These are phyloP conservation scores for Fragaria vesca DNA, from an alignment of 306 rosid species.

Conservation along the genomic window DNA sequence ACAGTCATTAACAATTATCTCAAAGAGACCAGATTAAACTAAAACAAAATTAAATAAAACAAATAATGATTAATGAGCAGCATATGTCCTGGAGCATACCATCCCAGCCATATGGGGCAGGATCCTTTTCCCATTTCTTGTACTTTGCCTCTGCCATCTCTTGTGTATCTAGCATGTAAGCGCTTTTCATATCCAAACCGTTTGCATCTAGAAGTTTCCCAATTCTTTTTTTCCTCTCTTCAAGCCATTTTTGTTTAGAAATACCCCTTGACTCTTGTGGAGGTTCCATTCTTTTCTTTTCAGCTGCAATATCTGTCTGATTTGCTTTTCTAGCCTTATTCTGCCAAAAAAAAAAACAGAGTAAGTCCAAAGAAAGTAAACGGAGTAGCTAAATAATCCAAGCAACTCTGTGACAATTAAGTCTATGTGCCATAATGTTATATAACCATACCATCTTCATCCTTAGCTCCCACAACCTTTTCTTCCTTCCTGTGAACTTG, in stretches of 20 bases:
- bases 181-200: constrained; percentile 80
- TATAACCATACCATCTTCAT: constrained; percentile 69
- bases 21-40: not conserved
- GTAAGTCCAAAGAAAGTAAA: not conserved
- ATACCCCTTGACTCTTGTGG: constrained; percentile 87
- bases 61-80: not conserved
- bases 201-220: constrained; percentile 96
- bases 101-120: constrained; percentile 97
- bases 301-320: constrained; percentile 86
- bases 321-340: constrained; percentile 83
- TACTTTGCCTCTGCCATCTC: constrained; percentile 81
- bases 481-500: constrained; percentile 62
- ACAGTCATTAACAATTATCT: not conserved
- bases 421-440: not conserved
- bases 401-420: not conserved
- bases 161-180: constrained; percentile 94
- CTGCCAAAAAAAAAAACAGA: constrained; percentile 34
- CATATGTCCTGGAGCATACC: constrained; percentile 47
- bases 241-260: constrained; percentile 97
- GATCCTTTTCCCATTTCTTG: constrained; percentile 98
- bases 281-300: constrained; percentile 94
- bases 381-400: constrained; percentile 1
- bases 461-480: constrained; percentile 77
- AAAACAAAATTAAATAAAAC: not conserved
- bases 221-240: constrained; percentile 85